phyloP scores from a whole-genome alignment of 2,329 filamentous ascomycete genomes.

The Fusarium sulawesiense region DNA sequence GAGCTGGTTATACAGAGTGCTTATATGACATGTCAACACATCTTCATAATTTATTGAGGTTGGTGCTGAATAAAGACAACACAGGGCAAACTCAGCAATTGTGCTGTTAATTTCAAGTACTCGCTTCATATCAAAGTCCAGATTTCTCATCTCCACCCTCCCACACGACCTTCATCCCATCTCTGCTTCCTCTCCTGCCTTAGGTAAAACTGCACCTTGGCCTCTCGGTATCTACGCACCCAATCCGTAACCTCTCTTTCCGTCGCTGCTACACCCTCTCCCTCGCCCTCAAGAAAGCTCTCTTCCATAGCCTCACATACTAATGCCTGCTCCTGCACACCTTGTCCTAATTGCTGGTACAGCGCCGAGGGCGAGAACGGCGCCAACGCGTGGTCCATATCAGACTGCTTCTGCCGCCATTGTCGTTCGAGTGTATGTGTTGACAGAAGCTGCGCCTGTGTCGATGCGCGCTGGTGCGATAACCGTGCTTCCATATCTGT shows the following conservation, averaged over 20 bases:
- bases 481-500: conserved; percentile 69
- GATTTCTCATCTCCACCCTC: conserved; percentile 79
- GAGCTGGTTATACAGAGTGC: background rate
- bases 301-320: conserved; percentile 88
- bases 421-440: conserved; percentile 90
- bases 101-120: background rate
- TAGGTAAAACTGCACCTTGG: conserved; percentile 80
- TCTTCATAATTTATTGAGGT: conserved; percentile 1
- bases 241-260: conserved; percentile 90
- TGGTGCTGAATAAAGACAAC: background rate
- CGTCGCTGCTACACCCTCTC: conserved; percentile 60
- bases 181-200: conserved; percentile 88
- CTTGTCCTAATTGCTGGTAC: conserved; percentile 82
- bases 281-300: conserved; percentile 81
- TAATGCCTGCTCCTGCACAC: conserved; percentile 83
- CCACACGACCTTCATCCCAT: conserved; percentile 96
- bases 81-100: background rate
- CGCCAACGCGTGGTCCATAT: conserved; percentile 86
- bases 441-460: conserved; percentile 84
- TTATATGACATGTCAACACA: background rate
- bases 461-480: conserved; percentile 71
- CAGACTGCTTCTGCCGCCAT: conserved; percentile 87
- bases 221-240: conserved; percentile 83
- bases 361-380: conserved; percentile 88
- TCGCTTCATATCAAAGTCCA: background rate